Conservation (phyloP, 371 early-diverging fungal species). For the Mortierella sp. region DNA sequence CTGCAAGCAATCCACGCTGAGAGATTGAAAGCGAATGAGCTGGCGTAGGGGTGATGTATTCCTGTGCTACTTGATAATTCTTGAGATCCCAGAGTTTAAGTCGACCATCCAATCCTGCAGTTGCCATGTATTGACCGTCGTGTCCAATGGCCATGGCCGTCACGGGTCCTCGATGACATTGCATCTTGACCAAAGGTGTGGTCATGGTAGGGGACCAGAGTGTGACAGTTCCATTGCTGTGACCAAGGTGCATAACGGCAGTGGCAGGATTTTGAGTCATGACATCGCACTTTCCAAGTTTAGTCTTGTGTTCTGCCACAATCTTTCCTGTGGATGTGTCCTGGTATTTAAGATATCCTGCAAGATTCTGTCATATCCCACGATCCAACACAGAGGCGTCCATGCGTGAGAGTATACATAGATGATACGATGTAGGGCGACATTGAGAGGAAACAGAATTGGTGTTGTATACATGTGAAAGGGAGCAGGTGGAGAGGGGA, state of each 20-base stretch:
- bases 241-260: conserved; percentile 95
- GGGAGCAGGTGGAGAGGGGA: neutral
- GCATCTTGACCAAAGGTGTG: conserved; percentile 93
- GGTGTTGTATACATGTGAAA: too few relatives aligned
- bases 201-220: conserved; percentile 93
- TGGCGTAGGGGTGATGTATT: conserved; percentile 81
- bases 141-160: conserved; percentile 89
- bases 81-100: conserved; percentile 98
- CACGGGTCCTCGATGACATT: conserved; percentile 92
- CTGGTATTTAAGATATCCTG: conserved; percentile 92
- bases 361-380: conserved; percentile 45
- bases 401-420: too few relatives aligned
- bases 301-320: conserved; percentile 85
- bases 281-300: conserved; percentile 80
- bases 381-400: too few relatives aligned
- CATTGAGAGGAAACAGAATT: too few relatives aligned
- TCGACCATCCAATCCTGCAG: conserved; percentile 91
- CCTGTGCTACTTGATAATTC: conserved; percentile 83
- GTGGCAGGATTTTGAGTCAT: conserved; percentile 95
- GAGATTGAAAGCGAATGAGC: conserved; percentile 83
- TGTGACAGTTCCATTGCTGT: conserved; percentile 93
- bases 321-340: conserved; percentile 96
- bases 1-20: conserved; percentile 89
- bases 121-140: conserved; percentile 92
- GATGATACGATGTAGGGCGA: too few relatives aligned